Evolutionary conservation across 768 basidiomycete genomes (phyloP), one percentile per base, ranked within the genome.

Genomic region (Mycena galericulata): DNA sequence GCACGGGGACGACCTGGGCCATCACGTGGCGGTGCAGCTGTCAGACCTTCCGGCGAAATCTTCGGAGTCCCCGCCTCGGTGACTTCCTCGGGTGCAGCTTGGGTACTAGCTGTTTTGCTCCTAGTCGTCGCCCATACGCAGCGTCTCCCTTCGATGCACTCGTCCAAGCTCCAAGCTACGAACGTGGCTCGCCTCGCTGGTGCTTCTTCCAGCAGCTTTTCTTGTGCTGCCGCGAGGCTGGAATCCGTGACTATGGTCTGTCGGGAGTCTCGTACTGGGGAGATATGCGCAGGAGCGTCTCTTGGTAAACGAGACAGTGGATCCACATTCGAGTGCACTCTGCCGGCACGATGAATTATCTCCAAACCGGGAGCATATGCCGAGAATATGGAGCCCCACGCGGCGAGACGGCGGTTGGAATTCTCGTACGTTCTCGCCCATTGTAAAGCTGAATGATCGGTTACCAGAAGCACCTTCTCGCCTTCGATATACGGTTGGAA

Each of bases 401-500:
- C 62, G 0, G 65, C 55, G 1, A 79, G 55, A 2, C 76, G 18
- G 2, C 50, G 15, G 32, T 71, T 71, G 0, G 62, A 41, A 10
- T 68, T 71, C 49, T 71, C 60, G 18, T 63, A 71, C 0, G 62
- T 64, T 5, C 43, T 46, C 0, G 60, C 62, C 70, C 70, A 71
- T 11, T 68, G 66, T 2, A n/a, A n/a, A n/a, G n/a, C n/a, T n/a
- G n/a, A n/a, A n/a, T n/a, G n/a, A n/a, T n/a, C n/a, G n/a, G n/a
- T 68, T 2, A 67, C 43, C 20, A 67, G 18, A 4, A 69, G 26
- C 2, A 77, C 62, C n/a, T 54, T 29, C 67, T 77, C 75, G 14
- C 77, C 79, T 75, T 79, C 76, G 17, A 79, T 74, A 69, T 68
- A 77, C 0, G 77, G 69, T 40, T 77, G 74, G 40, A 79, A 79